Evolutionary conservation across 768 basidiomycete species (phyloP).

Genomic region (Lenzites betulinus): DNA sequence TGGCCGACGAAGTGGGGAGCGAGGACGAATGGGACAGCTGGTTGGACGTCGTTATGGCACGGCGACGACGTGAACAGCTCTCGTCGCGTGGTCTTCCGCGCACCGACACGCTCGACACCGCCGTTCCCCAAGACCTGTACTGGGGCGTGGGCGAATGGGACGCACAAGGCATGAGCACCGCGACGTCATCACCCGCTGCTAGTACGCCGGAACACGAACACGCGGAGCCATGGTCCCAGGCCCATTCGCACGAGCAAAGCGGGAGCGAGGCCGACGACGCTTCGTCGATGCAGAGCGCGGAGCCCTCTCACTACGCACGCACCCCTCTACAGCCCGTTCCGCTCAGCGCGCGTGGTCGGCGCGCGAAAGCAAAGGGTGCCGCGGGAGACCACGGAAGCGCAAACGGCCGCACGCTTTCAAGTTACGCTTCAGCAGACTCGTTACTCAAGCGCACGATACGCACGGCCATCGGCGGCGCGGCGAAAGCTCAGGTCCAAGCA

Average conservation of each 20-base stretch:
- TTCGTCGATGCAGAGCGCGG: constrained; percentile 13
- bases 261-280: constrained; percentile 13
- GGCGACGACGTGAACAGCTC: constrained; percentile 35
- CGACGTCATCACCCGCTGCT: background rate
- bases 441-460: constrained; percentile 25
- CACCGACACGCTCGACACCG: constrained; percentile 7
- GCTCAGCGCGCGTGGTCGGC: background rate
- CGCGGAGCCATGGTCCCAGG: background rate
- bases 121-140: background rate
- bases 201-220: constrained; percentile 3
- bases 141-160: constrained; percentile 13
- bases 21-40: constrained; percentile 72
- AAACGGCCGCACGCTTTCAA: constrained; percentile 20
- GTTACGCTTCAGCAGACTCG: constrained; percentile 32
- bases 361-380: background rate
- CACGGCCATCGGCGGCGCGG: constrained; percentile 8
- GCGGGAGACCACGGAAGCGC: background rate
- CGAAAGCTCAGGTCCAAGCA: background rate
- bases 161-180: background rate
- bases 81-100: constrained; percentile 2
- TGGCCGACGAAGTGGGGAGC: constrained; percentile 34
- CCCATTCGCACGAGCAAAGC: background rate
- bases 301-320: constrained; percentile 1
- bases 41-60: constrained; percentile 56
- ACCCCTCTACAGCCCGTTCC: background rate